Conservation (phyloP, 2,329 filamentous ascomycete genomes). For the Ophiostoma quercus region DNA sequence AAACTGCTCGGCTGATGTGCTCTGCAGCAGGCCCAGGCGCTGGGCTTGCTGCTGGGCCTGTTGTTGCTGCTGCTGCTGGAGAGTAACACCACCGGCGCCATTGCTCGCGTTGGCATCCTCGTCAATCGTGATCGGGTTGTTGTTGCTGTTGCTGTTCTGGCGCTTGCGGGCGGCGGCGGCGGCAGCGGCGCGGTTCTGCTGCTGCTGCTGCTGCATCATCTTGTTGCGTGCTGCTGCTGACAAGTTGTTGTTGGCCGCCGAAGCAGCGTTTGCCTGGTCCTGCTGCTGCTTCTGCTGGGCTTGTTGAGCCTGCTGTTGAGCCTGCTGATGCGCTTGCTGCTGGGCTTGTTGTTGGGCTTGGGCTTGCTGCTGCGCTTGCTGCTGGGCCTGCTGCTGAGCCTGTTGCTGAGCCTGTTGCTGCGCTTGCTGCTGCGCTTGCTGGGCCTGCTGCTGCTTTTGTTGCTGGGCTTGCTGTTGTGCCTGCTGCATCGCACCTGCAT, state of each 20-base stretch:
- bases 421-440: conserved; percentile 24
- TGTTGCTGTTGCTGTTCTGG: conserved; percentile 16
- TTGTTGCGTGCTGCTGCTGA: conserved; percentile 20
- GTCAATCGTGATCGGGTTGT: conserved; percentile 5
- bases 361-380: conserved; percentile 25
- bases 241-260: background rate
- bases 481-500: conserved; percentile 20
- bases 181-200: conserved; percentile 27
- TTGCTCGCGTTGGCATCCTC: background rate
- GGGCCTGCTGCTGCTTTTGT: conserved; percentile 26
- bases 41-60: conserved; percentile 18
- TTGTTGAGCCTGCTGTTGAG: conserved; percentile 18
- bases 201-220: conserved; percentile 19
- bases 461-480: conserved; percentile 24
- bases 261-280: conserved; percentile 15
- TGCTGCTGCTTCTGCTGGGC: conserved; percentile 20
- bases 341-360: background rate
- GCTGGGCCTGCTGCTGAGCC: conserved; percentile 23
- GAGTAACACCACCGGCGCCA: background rate
- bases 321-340: conserved; percentile 23
- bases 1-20: conserved; percentile 37
- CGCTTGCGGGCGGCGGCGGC: background rate
- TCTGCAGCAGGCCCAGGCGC: conserved; percentile 30
- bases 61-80: conserved; percentile 21
- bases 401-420: conserved; percentile 25